Evolutionary conservation across 345 rosid species (phyloP).

Genomic region (Salix exigua): DNA sequence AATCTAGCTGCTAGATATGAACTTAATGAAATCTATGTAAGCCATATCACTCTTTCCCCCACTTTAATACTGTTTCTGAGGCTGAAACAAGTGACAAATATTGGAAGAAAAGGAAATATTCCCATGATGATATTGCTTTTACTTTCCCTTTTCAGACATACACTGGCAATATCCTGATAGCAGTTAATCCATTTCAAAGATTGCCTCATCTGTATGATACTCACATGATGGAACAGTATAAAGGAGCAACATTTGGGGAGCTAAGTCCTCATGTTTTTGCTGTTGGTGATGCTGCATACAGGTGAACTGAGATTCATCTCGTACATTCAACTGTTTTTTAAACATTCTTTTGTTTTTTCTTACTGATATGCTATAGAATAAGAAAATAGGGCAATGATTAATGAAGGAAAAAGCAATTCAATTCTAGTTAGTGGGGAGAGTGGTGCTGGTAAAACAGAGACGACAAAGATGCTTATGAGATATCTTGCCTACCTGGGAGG

Average conservation of each 20-base stretch:
- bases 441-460: slow-evolving; percentile 98
- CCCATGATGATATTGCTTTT: neutral
- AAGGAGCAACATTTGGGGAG: slow-evolving; percentile 93
- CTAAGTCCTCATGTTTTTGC: slow-evolving; percentile 96
- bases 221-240: slow-evolving; percentile 97
- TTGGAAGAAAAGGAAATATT: neutral
- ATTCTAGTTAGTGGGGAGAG: slow-evolving; percentile 98
- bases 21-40: slow-evolving; percentile 91
- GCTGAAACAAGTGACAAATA: slow-evolving; percentile 10
- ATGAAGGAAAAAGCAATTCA: slow-evolving; percentile 93
- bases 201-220: slow-evolving; percentile 93
- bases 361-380: slow-evolving; percentile 26
- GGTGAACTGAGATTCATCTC: slow-evolving; percentile 34
- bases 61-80: neutral
- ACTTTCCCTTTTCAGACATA: slow-evolving; percentile 55
- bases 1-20: slow-evolving; percentile 92
- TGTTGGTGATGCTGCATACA: slow-evolving; percentile 91
- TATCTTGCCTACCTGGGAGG: slow-evolving; percentile 95
- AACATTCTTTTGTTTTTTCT: slow-evolving; percentile 4
- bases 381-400: slow-evolving; percentile 75
- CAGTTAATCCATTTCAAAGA: slow-evolving; percentile 95
- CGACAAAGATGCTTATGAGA: slow-evolving; percentile 97
- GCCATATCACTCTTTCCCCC: slow-evolving; percentile 22
- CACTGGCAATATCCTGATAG: slow-evolving; percentile 92
- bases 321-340: neutral